phyloP scores from a whole-genome alignment of 805 yeast genomes.

The Dipodascus geniculatus region DNA sequence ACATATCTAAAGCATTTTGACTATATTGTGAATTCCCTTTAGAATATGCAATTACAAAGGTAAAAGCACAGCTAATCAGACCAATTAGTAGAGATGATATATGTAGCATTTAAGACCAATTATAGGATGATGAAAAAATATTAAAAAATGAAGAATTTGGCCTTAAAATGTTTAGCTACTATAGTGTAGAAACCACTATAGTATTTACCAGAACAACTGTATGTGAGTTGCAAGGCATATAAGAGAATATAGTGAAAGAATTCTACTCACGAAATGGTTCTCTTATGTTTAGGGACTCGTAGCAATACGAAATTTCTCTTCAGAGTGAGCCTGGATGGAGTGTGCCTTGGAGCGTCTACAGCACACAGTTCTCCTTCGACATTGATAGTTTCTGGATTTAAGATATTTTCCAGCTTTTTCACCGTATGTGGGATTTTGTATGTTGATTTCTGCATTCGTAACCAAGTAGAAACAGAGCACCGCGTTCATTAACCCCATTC shows the following conservation, averaged over 20 bases:
- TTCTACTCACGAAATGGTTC: no score
- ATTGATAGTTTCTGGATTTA: no score
- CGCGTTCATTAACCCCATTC: slow-evolving; percentile 33
- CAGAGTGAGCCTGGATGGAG: no score
- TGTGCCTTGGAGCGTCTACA: no score
- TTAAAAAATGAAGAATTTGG: background rate
- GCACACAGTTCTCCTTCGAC: no score
- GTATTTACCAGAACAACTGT: no score
- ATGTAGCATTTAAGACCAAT: background rate
- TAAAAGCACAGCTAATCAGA: background rate
- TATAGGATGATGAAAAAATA: background rate
- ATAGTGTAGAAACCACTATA: no score
- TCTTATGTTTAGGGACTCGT: no score
- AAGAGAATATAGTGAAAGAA: no score
- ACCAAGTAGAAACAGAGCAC: slow-evolving; percentile 34
- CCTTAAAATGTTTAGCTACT: no score
- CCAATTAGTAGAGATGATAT: background rate
- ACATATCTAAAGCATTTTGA: slow-evolving; percentile 28
- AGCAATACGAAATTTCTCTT: no score
- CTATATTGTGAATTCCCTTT: background rate
- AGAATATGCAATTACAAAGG: background rate
- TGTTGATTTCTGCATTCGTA: slow-evolving; percentile 30
- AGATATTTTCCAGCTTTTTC: slow-evolving; percentile 46
- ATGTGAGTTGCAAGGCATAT: no score
- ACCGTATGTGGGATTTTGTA: slow-evolving; percentile 15